Conservation (phyloP, 2,329 filamentous ascomycete species). For the Cercospora sp. region DNA sequence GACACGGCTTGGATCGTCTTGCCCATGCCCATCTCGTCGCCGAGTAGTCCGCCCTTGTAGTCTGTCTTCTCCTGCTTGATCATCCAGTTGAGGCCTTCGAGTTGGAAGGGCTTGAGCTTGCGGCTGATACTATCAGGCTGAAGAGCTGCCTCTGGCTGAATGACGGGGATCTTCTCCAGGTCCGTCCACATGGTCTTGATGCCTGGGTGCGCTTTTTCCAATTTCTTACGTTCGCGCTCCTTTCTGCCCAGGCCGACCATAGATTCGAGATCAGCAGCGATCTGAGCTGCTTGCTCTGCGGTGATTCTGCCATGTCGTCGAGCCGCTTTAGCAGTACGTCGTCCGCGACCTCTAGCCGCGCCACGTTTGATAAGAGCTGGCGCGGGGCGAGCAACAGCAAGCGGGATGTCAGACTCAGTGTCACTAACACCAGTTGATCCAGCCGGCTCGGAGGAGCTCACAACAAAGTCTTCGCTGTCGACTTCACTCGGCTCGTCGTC, state of each 20-base stretch:
- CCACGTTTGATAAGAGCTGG: constrained; percentile 10
- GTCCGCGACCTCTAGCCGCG: constrained; percentile 11
- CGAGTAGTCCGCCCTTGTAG: constrained; percentile 86
- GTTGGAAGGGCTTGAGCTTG: constrained; percentile 86
- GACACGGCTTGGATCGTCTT: constrained; percentile 99
- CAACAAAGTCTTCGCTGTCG: constrained; percentile 34
- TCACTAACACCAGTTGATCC: constrained; percentile 34
- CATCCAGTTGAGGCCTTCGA: constrained; percentile 95
- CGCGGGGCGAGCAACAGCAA: constrained; percentile 19
- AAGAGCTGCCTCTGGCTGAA: constrained; percentile 63
- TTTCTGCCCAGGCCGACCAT: constrained; percentile 30
- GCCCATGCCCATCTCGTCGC: constrained; percentile 98
- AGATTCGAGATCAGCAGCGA: constrained; percentile 18
- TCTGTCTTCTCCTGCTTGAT: constrained; percentile 78
- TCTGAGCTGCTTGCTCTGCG: constrained; percentile 25
- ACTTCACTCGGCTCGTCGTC: constrained; percentile 29
- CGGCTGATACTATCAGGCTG: constrained; percentile 79
- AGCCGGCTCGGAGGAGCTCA: constrained; percentile 38
- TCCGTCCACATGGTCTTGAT: constrained; percentile 83
- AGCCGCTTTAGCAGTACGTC: constrained; percentile 12
- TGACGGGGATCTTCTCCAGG: constrained; percentile 65
- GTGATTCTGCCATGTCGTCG: constrained; percentile 30
- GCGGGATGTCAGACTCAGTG: constrained; percentile 37
- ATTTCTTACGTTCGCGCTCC: constrained; percentile 59
- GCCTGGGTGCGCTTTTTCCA: constrained; percentile 75